Base-by-base conservation (phyloP, 208 protist genomes). In the Plasmodiophora brassicae region DNA sequence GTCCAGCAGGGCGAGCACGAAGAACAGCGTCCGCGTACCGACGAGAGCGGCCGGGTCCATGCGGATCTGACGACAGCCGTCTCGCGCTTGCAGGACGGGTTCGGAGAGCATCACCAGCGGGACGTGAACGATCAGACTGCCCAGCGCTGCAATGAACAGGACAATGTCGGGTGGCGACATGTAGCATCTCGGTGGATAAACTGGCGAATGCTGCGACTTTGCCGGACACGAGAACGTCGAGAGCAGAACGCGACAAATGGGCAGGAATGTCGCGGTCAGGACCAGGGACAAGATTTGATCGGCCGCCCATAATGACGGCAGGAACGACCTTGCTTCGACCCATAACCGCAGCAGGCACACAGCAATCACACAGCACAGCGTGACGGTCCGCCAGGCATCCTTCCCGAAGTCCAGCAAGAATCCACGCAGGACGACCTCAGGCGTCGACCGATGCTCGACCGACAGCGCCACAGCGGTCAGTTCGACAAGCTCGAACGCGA, bases 341-440 rank as follows among this genome's bases (percentile, higher is more conserved):
- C 65, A 78, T 78, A 78, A 14, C n/a, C 65, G 5, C n/a, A n/a
- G n/a, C 5, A 36, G 41, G 20, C 32, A 78, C n/a, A 78, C 5
- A 78, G 10, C 5, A 78, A 32, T 78, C 65, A n/a, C 32, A 78
- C 41, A 14, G 65, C 5, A 78, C 65, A 78, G 65, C 65, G n/a
- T 44, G 10, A 5, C 5, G n/a, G n/a, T 78, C 41, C 65, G 14
- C 41, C 32, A 14, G n/a, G 10, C 5, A 32, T 5, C 14, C 32
- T 5, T 78, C 65, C 65, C 65, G 65, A 78, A 78, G n/a, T 78
- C 65, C 10, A 78, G 41, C n/a, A 78, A 5, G 65, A 78, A 78
- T 5, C 14, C 65, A 44, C 65, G 65, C 10, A 78, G n/a, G 41
- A 78, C 10, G 14, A 5, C 41, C n/a, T n/a, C 65, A 78, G 5